Evolutionary conservation across 1,284 basidiomycete species (phyloP).

Genomic region (Cronartium quercuum): DNA sequence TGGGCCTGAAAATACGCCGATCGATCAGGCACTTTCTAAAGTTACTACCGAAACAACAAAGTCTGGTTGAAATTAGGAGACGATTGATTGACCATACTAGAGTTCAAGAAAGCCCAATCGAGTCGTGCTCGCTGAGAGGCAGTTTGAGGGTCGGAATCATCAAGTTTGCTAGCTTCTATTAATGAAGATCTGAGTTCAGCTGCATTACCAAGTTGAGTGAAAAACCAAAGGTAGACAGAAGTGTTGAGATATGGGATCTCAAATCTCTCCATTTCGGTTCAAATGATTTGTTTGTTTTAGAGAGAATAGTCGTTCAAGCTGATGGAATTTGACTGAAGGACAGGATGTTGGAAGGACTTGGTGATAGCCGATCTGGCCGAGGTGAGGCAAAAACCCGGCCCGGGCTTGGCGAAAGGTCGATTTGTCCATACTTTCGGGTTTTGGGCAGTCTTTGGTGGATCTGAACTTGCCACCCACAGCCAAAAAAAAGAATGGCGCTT

Average conservation of each 20-base stretch:
- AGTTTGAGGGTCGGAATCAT: slow-evolving; percentile 57
- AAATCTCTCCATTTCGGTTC: slow-evolving; percentile 51
- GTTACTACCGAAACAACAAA: neutral
- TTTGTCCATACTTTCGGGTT: too few relatives aligned
- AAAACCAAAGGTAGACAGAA: slow-evolving; percentile 61
- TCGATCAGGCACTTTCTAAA: neutral
- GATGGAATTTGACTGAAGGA: too few relatives aligned
- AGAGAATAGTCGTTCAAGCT: too few relatives aligned
- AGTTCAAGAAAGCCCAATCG: slow-evolving; percentile 84
- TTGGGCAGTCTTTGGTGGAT: too few relatives aligned
- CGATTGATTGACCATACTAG: slow-evolving; percentile 54
- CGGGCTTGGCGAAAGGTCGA: too few relatives aligned
- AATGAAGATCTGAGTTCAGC: slow-evolving; percentile 61
- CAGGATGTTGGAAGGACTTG: too few relatives aligned
- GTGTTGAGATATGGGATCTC: slow-evolving; percentile 48
- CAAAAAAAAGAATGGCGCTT: too few relatives aligned
- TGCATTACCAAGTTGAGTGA: slow-evolving; percentile 62
- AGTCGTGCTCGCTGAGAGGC: slow-evolving; percentile 64
- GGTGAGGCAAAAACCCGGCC: too few relatives aligned
- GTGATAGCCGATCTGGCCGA: too few relatives aligned
- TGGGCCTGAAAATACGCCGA: neutral
- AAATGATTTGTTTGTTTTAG: too few relatives aligned
- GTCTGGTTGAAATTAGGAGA: neutral
- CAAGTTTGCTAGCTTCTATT: slow-evolving; percentile 59
- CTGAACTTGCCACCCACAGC: too few relatives aligned